phyloP scores from a whole-genome alignment of 2,329 filamentous ascomycete genomes.

The Apiospora arundinis region DNA sequence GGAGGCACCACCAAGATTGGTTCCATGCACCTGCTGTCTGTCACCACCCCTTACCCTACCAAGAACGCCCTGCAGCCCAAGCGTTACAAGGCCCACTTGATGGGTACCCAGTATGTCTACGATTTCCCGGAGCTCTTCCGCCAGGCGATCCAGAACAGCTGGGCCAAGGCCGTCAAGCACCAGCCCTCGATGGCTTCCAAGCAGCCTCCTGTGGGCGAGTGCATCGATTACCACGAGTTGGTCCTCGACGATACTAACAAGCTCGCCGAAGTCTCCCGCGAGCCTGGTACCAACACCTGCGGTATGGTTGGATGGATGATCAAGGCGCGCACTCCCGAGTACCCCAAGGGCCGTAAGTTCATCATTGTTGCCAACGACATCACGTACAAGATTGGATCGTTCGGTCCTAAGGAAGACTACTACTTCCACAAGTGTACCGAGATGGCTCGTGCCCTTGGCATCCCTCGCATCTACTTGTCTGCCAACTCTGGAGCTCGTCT shows the following conservation, averaged over 20 bases:
- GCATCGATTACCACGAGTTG: slow-evolving; percentile 92
- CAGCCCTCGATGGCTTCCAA: slow-evolving; percentile 77
- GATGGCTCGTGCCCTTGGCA: slow-evolving; percentile 89
- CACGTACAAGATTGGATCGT: slow-evolving; percentile 98
- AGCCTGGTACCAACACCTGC: slow-evolving; percentile 92
- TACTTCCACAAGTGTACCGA: slow-evolving; percentile 99
- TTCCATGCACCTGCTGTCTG: slow-evolving; percentile 89
- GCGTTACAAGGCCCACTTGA: slow-evolving; percentile 98
- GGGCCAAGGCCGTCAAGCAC: slow-evolving; percentile 77
- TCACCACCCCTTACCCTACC: slow-evolving; percentile 91
- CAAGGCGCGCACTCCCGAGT: slow-evolving; percentile 93
- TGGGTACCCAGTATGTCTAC: slow-evolving; percentile 99
- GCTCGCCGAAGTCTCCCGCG: slow-evolving; percentile 89
- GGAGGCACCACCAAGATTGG: slow-evolving; percentile 94
- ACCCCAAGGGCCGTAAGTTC: slow-evolving; percentile 89
- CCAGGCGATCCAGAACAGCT: slow-evolving; percentile 95
- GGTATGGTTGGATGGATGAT: slow-evolving; percentile 99
- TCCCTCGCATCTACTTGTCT: slow-evolving; percentile 96
- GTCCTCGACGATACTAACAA: slow-evolving; percentile 94
- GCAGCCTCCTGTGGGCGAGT: slow-evolving; percentile 85
- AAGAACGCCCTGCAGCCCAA: slow-evolving; percentile 99
- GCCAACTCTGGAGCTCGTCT: slow-evolving; percentile 98
- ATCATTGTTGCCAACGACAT: slow-evolving; percentile 99
- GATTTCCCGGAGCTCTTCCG: slow-evolving; percentile 99
- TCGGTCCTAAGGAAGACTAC: slow-evolving; percentile 93